Evolutionary conservation across 2,329 filamentous ascomycete species (phyloP).

Genomic region (Penicillium crustosum): DNA sequence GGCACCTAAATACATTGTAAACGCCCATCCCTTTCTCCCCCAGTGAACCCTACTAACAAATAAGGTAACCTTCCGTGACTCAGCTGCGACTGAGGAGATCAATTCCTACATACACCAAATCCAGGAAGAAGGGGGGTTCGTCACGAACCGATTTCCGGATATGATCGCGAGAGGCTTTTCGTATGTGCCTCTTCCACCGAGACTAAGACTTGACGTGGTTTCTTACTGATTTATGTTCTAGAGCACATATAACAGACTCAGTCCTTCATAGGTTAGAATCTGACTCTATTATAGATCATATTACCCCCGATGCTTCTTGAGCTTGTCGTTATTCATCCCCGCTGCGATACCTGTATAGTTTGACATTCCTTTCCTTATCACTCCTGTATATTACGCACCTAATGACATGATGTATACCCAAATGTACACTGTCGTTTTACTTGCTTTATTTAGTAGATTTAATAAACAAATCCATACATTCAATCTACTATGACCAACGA

Average conservation of each 20-base stretch:
- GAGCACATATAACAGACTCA: background rate
- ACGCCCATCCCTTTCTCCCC: background rate
- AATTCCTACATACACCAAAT: constrained; percentile 2
- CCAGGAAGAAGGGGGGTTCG: background rate
- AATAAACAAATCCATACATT: too few species aligned
- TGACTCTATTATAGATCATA: background rate
- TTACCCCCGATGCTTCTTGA: background rate
- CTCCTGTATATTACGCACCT: background rate
- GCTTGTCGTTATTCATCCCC: too few species aligned
- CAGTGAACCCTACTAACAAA: background rate
- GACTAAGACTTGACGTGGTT: too few species aligned
- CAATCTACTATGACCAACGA: too few species aligned
- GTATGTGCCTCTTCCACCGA: background rate
- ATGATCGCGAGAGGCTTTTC: constrained; percentile 4
- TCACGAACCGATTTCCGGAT: constrained; percentile 5
- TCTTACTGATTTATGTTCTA: background rate
- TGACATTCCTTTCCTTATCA: background rate
- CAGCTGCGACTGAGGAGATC: constrained; percentile 5
- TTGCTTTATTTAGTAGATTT: background rate
- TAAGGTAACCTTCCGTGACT: constrained; percentile 8
- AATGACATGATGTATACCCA: background rate
- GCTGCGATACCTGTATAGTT: background rate
- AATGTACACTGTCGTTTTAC: too few species aligned
- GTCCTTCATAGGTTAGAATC: background rate
- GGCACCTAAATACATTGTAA: constrained; percentile 1